Evolutionary conservation across 73 alveolate species (phyloP).

Genomic region (Paramecium pentaurelia): DNA sequence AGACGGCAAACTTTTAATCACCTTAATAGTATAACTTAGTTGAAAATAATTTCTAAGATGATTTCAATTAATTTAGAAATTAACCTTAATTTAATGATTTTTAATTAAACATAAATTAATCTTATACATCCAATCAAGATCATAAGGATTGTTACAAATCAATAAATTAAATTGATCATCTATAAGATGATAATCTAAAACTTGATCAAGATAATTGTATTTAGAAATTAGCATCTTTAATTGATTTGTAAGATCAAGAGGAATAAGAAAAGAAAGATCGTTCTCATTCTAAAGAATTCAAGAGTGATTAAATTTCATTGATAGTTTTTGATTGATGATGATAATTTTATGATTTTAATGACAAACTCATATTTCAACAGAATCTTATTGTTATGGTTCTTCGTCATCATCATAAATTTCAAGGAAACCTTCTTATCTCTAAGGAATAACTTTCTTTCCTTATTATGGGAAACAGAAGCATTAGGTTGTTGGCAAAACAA

Average conservation of each 20-base stretch:
- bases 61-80: background rate
- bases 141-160: background rate
- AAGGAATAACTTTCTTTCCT: background rate
- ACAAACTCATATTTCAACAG: background rate
- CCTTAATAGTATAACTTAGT: background rate
- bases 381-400: slow-evolving; percentile 1
- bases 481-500: background rate
- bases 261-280: background rate
- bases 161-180: background rate
- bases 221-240: background rate
- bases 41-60: background rate
- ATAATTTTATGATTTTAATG: background rate
- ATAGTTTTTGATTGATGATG: background rate
- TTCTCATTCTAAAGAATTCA: background rate
- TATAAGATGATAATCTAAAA: background rate
- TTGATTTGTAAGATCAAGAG: background rate
- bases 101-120: background rate
- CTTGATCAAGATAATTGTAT: background rate
- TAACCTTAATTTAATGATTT: background rate
- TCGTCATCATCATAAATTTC: slow-evolving; percentile 13
- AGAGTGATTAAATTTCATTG: background rate
- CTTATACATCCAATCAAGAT: background rate
- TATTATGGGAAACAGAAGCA: slow-evolving; percentile 33
- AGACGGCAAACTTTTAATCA: background rate
- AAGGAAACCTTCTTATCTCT: slow-evolving; percentile 4